A percentile compares a stretch with the other conserved stretches of the same genome.
Evolutionary conservation across 139 green algal species (phyloP).

Genomic region (Volvox africanus): DNA sequence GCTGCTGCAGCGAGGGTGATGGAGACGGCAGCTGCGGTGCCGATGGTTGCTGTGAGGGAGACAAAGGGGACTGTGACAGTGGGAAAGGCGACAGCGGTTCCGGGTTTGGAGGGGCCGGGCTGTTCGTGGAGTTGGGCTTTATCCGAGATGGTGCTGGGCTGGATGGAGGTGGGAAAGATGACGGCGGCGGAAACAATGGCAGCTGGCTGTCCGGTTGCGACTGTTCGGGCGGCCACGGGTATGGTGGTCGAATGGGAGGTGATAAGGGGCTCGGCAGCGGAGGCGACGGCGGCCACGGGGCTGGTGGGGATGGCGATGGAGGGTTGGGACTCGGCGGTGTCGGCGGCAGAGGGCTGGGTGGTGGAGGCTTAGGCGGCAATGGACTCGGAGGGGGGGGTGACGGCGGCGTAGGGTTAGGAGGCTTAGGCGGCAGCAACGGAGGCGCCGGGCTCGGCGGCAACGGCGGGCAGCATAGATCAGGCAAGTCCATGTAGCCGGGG

Average conservation of each 20-base stretch:
- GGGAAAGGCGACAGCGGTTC: background rate
- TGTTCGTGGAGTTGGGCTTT: too few species aligned
- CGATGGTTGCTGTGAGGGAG: background rate
- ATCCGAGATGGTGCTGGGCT: too few species aligned
- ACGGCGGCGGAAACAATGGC: background rate
- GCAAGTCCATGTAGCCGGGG: background rate
- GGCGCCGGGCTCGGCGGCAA: conserved; percentile 4
- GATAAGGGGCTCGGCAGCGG: background rate
- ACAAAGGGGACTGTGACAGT: background rate
- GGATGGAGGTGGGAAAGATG: too few species aligned
- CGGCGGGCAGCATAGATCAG: conserved; percentile 34
- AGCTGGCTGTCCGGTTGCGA: background rate
- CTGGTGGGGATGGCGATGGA: background rate
- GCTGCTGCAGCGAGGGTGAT: background rate
- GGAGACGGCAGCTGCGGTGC: background rate
- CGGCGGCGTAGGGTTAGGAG: background rate
- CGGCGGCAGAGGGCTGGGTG: conserved; percentile 1
- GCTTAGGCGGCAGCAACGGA: background rate
- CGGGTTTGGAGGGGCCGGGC: background rate
- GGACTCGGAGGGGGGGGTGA: background rate
- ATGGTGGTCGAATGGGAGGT: background rate
- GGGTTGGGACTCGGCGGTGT: background rate
- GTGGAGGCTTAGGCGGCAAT: background rate
- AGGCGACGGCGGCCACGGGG: background rate
- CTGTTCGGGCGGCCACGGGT: background rate